Evolutionary conservation across 176 grass and related monocot species (phyloP).

Genomic region (Microstegium vimineum): DNA sequence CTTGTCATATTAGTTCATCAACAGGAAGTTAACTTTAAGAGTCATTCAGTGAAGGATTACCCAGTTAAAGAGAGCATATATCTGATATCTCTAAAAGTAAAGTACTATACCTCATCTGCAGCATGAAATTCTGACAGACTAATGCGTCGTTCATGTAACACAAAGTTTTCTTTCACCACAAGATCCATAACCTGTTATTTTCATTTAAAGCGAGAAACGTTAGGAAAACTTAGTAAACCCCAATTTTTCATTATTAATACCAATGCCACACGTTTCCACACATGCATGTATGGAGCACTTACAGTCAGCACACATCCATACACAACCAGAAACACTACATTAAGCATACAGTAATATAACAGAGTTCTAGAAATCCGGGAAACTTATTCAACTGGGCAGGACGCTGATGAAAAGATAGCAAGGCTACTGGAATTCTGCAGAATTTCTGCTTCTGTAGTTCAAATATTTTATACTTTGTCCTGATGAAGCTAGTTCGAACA

Average conservation of each 20-base stretch:
- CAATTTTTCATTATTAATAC: background rate
- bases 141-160: conserved; percentile 79
- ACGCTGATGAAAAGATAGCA: background rate
- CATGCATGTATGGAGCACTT: background rate
- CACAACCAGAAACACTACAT: background rate
- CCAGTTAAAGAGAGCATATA: background rate
- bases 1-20: background rate
- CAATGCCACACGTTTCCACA: background rate
- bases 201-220: background rate
- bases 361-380: background rate
- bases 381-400: background rate
- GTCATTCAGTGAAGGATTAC: background rate
- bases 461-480: background rate
- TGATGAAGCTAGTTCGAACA: background rate
- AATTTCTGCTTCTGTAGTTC: background rate
- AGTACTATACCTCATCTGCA: conserved; percentile 81
- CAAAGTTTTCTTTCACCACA: conserved; percentile 72
- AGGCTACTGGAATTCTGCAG: background rate
- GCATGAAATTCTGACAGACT: conserved; percentile 99
- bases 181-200: conserved; percentile 94
- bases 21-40: background rate
- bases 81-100: conserved; percentile 18
- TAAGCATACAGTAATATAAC: background rate
- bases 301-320: background rate
- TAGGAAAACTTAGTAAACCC: background rate